These are phyloP conservation scores for Calonectria ilicicola DNA, from an alignment of 2,329 filamentous ascomycete species.

Conservation along the genomic window DNA sequence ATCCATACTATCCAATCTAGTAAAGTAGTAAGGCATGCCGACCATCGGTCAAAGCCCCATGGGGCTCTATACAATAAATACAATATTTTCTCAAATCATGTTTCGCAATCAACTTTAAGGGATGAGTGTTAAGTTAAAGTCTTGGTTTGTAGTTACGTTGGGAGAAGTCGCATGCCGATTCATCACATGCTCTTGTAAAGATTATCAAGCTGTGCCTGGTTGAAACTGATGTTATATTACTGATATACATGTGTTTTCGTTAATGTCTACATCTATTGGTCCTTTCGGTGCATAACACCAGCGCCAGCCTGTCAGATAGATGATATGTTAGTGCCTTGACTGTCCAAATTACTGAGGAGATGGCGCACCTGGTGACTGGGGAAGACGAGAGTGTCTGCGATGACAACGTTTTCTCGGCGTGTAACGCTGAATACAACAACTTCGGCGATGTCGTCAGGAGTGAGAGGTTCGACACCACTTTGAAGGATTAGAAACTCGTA, in stretches of 20 bases:
- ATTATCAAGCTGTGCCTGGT: neutral
- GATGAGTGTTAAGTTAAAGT: neutral
- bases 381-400: slow-evolving; percentile 89
- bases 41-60: too few species aligned
- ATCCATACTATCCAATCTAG: neutral
- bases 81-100: neutral
- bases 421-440: slow-evolving; percentile 88
- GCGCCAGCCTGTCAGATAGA: slow-evolving; percentile 44
- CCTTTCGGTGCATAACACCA: slow-evolving; percentile 47
- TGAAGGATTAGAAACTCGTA: neutral
- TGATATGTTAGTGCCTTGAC: slow-evolving; percentile 11
- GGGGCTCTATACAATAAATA: neutral
- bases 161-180: too few species aligned
- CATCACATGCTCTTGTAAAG: neutral
- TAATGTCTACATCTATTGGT: slow-evolving; percentile 10
- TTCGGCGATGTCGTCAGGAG: slow-evolving; percentile 91
- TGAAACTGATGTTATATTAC: neutral
- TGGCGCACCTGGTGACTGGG: slow-evolving; percentile 84
- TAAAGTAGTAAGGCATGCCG: neutral
- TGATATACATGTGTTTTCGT: neutral
- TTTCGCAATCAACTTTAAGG: neutral
- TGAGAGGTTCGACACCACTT: slow-evolving; percentile 83
- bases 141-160: neutral
- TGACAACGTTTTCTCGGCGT: slow-evolving; percentile 88
- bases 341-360: neutral